phyloP scores from a whole-genome alignment of 768 basidiomycete genomes.

The Chlorophyllum brunneum region DNA sequence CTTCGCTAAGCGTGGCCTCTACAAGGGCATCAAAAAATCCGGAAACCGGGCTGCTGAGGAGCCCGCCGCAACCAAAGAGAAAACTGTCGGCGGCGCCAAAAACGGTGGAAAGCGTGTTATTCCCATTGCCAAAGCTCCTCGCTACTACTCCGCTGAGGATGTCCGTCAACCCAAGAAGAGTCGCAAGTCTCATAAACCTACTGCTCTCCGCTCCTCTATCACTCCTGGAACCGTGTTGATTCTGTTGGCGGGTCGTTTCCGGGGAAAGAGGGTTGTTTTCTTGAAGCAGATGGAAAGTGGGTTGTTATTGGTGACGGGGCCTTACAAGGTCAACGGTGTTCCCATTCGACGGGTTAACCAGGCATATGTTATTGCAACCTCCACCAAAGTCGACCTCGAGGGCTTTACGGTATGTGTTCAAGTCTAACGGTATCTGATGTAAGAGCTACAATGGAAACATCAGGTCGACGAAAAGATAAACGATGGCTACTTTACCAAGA shows the following conservation, averaged over 20 bases:
- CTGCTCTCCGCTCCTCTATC: constrained; percentile 82
- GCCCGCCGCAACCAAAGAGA: constrained; percentile 65
- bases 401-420: constrained; percentile 59
- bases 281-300: constrained; percentile 94
- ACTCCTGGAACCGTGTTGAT: constrained; percentile 94
- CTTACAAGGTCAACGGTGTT: constrained; percentile 98
- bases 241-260: constrained; percentile 95
- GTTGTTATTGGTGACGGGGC: constrained; percentile 92
- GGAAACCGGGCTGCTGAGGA: constrained; percentile 60
- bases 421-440: background rate
- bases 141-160: constrained; percentile 95
- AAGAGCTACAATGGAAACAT: constrained; percentile 1
- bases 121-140: constrained; percentile 80
- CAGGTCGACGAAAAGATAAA: constrained; percentile 88
- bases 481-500: constrained; percentile 92
- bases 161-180: constrained; percentile 87
- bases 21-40: constrained; percentile 81
- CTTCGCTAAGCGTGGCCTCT: constrained; percentile 75
- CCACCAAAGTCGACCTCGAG: constrained; percentile 84
- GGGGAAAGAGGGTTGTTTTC: constrained; percentile 97
- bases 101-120: constrained; percentile 88
- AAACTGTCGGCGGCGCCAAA: constrained; percentile 82
- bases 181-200: constrained; percentile 79
- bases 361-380: constrained; percentile 98
- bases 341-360: constrained; percentile 97